Base-by-base conservation (phyloP, 805 yeast genomes). In the Starmerella bombicola region DNA sequence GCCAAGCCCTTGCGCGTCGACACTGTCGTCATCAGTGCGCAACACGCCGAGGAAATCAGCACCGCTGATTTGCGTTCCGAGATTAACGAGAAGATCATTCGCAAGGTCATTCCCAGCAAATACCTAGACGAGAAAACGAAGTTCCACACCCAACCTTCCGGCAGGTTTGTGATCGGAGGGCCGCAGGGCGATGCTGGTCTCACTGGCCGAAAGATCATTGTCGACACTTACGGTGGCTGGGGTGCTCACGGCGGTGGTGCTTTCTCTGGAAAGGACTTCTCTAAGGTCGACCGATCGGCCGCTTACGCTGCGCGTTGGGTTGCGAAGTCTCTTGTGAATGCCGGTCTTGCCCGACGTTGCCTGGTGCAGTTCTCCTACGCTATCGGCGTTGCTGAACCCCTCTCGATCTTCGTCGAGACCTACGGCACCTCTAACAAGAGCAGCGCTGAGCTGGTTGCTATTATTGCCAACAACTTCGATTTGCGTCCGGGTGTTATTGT, bases 171-270 rank as follows among this genome's bases (percentile, higher is more conserved):
- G 60, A 91, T 91, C 63, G 98, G 98, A 72, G 98, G 98, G 67
- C 98, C 98, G 56, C 98, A 91, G 71, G 98, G 98, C 77, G 98
- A 91, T 66, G 98, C 98, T 54, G 98, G 98, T 74, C 73, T 91
- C 63, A 91, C 98, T 55, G 98, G 98, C 68, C 84, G 98, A 74
- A 91, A 91, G 75, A 91, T 91, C 68, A 91, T 91, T 60, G 98
- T 91, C 64, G 98, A 91, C 69, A 93, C 98, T 53, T 91, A 91
- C 72, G 98, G 98, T 73, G 98, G 98, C 61, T 93, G 98, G 93
- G 96, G 98, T 70, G 97, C 98, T 61, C 98, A 91, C 75, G 98
- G 98, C 71, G 98, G 98, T 75, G 98, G 98, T 75, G 98, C 98
- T 52, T 91, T 91, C 85, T 81, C 95, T 52, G 98, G 98, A 69